Base-by-base conservation (phyloP, 768 basidiomycete genomes). In the Russula olivacea region DNA sequence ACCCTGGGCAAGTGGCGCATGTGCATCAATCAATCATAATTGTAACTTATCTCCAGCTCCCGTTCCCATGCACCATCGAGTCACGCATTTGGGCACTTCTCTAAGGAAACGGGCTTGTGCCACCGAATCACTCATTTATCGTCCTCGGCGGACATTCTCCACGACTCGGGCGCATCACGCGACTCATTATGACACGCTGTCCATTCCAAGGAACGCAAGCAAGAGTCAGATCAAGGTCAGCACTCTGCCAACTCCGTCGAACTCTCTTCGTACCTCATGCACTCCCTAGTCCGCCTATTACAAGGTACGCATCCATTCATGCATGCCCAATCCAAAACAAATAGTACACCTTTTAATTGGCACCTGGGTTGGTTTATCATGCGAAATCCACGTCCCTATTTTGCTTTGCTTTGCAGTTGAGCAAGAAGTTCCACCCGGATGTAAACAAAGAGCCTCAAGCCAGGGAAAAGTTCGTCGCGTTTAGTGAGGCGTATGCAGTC, bases 391-490 rank as follows among this genome's bases (percentile, higher is more conserved):
- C n/a, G n/a, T n/a, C n/a, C n/a, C n/a, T n/a, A n/a, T n/a, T n/a
- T n/a, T n/a, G n/a, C n/a, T n/a, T n/a, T n/a, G n/a, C 28, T 8
- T 19, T 28, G 40, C 63, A 81, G 80, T 68, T 82, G 56, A 81
- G 80, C 74, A 82, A 82, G 61, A 64, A 71, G 63, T 74, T 75
- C 54, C 81, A 82, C 58, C 80, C 80, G 1, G 80, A 81, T 66
- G 67, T 78, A 10, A 73, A 73, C 57, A 70, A 72, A 40, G 79
- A 81, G 55, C 70, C 69, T 7, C 51, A 63, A 3, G 74, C 80
- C 1, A 75, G 73, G 59, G 70, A 72, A 59, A 80, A 71, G 54
- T 81, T 80, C 61, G 77, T 78, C 54, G 74, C 71, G 0, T 75
- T 79, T 55, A 81, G 78, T 65, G 81, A 80, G 55, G 80, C 80